These are phyloP conservation scores for Fusarium foetens DNA, from an alignment of 2,329 filamentous ascomycete genomes.

Conservation along the genomic window DNA sequence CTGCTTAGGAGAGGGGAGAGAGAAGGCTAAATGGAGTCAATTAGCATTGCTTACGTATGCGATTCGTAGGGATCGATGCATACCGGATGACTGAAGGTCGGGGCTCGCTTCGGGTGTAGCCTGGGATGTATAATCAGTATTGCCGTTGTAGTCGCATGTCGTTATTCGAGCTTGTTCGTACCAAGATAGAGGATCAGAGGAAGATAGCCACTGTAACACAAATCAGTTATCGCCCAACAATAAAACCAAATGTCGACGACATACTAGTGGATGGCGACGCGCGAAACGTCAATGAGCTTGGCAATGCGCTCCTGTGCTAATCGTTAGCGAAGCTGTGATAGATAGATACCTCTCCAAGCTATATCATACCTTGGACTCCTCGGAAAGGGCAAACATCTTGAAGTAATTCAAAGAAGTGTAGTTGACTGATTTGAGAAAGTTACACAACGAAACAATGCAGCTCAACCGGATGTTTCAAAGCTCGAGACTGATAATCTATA, in stretches of 20 bases:
- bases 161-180: conserved; percentile 56
- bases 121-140: conserved; percentile 57
- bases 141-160: conserved; percentile 10
- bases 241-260: conserved; percentile 46
- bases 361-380: conserved; percentile 88
- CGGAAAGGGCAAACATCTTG: conserved; percentile 78
- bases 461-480: conserved; percentile 12
- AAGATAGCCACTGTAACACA: conserved; percentile 80
- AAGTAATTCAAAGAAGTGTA: not conserved
- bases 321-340: conserved; percentile 22
- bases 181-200: conserved; percentile 97
- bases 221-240: conserved; percentile 49
- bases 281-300: conserved; percentile 93
- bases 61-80: conserved; percentile 21
- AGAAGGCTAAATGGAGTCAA: conserved; percentile 60
- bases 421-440: conserved; percentile 4
- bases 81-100: conserved; percentile 77
- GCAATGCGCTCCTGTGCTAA: conserved; percentile 88
- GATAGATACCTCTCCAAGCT: not conserved
- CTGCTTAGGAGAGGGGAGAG: conserved; percentile 69
- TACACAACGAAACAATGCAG: not conserved
- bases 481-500: conserved; percentile 32
- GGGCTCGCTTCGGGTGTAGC: conserved; percentile 94
- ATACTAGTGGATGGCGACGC: conserved; percentile 96
- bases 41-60: conserved; percentile 33